Evolutionary conservation across 257 asterid genomes (phyloP).

Genomic region (Ophiorrhiza pumila): DNA sequence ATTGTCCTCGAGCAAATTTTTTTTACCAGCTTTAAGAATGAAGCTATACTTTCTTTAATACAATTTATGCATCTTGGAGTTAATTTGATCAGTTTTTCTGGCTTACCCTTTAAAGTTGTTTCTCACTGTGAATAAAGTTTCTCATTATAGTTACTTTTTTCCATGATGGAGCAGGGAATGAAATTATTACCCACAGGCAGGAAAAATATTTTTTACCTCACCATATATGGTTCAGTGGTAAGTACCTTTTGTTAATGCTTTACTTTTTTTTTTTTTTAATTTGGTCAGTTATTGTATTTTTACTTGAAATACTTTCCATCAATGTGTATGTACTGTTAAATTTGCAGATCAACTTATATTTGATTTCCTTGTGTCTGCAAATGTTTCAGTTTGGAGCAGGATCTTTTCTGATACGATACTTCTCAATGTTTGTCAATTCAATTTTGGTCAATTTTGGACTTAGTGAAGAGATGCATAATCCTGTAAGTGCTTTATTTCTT

Average conservation of each 20-base stretch:
- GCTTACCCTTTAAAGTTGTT: background rate
- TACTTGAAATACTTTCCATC: background rate
- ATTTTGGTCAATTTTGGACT: constrained; percentile 71
- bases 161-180: constrained; percentile 65
- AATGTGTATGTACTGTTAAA: background rate
- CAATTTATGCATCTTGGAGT: background rate
- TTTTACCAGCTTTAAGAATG: background rate
- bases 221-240: constrained; percentile 77
- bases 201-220: constrained; percentile 72
- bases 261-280: background rate
- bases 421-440: constrained; percentile 61
- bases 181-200: constrained; percentile 83
- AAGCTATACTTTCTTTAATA: background rate
- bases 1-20: background rate
- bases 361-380: constrained; percentile 15
- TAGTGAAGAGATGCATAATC: constrained; percentile 83
- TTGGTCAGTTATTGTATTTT: background rate
- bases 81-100: background rate
- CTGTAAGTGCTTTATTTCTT: constrained; percentile 47
- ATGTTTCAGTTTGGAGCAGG: constrained; percentile 86
- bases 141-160: constrained; percentile 9
- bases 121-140: constrained; percentile 1
- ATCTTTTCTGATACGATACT: constrained; percentile 62
- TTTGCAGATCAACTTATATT: constrained; percentile 2
- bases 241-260: constrained; percentile 26